Base-by-base conservation (phyloP, 2,329 filamentous ascomycete genomes). In the Rhynchosporium secalis region DNA sequence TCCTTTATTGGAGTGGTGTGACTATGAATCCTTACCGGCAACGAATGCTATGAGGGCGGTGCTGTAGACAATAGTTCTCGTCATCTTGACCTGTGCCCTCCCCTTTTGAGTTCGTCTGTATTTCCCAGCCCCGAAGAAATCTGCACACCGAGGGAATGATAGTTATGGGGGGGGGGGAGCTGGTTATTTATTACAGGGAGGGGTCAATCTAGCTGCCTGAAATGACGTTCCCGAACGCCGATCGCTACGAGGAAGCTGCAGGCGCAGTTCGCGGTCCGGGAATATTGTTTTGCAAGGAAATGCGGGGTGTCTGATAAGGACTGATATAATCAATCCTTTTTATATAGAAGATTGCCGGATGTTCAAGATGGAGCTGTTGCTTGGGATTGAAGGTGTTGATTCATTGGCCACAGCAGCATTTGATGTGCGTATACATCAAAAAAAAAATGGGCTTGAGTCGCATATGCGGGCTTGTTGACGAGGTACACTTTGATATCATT, bases 1-100 rank as follows among this genome's bases (percentile, higher is more conserved):
- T 40, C 26, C 20, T 61, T 10, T 40, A 48, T 20, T 20, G 58
- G 56, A 62, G 74, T 72, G 69, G 20, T 20, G 20, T 20, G 1
- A 20, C 20, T 49, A 28, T 31, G 12, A 45, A 20, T 75, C 75
- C 71, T 36, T 76, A 79, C 78, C 78, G 51, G 74, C 76, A 20
- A 78, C 66, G 62, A 80, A 79, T 62, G 76, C 75, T 64, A 75
- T 74, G 31, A 80, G 72, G 60, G 74, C 75, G 61, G 73, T 69
- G 61, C 66, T 72, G 67, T 80, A 80, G 56, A 80, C 74, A 63
- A 76, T 73, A 58, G 72, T 70, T 70, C 78, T 75, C 62, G 78
- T 79, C 78, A 80, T 80, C 4, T 31, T 70, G 61, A 41, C 38
- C 60, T 59, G 33, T 58, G 28, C 61, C 56, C 60, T 66, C 56